Conservation (phyloP, 352 stramenopile species). For the Phytophthora colocasiae region DNA sequence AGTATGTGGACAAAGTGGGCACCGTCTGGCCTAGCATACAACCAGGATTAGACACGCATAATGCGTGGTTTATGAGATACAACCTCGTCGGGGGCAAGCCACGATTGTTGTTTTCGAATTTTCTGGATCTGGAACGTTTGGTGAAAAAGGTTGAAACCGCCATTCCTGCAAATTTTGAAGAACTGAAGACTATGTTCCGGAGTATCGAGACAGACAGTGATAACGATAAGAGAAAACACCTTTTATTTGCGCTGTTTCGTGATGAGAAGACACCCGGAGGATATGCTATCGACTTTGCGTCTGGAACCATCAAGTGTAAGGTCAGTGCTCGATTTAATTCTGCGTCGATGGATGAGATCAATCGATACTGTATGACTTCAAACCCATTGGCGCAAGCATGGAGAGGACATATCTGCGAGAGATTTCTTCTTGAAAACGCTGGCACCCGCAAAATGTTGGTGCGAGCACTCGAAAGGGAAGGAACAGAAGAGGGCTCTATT, state of each 20-base stretch:
- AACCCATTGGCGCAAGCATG: constrained; percentile 1
- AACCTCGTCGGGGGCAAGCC: constrained; percentile 35
- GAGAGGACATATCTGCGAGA: constrained; percentile 11
- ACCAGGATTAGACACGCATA: constrained; percentile 9
- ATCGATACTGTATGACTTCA: not conserved
- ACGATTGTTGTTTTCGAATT: constrained; percentile 29
- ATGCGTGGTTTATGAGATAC: constrained; percentile 30
- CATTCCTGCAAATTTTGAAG: constrained; percentile 6
- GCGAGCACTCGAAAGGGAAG: constrained; percentile 1
- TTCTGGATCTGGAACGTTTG: constrained; percentile 2
- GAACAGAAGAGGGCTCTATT: too few species aligned
- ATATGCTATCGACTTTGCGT: constrained; percentile 15
- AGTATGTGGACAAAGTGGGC: constrained; percentile 17
- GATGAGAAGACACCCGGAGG: not conserved
- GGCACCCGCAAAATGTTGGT: constrained; percentile 10
- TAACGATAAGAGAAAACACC: constrained; percentile 12
- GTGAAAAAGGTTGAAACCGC: not conserved
- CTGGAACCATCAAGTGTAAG: constrained; percentile 19
- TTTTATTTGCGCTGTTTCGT: constrained; percentile 11
- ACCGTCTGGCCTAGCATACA: too few species aligned
- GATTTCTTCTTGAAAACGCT: constrained; percentile 14
- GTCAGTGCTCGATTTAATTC: constrained; percentile 3
- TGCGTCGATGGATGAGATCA: constrained; percentile 4
- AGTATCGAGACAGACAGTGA: not conserved
- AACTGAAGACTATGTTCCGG: constrained; percentile 7